phyloP scores from a whole-genome alignment of 1,139 yeast species.

The Geotrichum phurueaensis region DNA sequence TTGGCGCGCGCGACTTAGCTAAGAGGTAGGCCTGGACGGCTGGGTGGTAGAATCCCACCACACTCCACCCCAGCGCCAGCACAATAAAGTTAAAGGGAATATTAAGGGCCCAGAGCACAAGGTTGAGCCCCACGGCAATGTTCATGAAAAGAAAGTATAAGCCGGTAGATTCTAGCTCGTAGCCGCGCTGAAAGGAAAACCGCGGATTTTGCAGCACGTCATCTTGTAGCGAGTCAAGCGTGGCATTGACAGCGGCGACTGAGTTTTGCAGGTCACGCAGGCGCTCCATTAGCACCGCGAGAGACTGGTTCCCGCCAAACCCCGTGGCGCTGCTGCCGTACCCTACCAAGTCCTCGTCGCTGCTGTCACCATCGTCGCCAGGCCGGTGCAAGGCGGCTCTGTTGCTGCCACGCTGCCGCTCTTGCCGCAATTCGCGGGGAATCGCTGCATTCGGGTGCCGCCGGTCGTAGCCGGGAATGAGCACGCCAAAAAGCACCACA shows the following conservation, averaged over 20 bases:
- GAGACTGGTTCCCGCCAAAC: slow-evolving; percentile 13
- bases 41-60: slow-evolving; percentile 65
- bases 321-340: neutral
- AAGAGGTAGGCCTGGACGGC: slow-evolving; percentile 47
- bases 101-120: neutral
- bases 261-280: slow-evolving; percentile 60
- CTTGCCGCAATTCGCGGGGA: neutral
- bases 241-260: slow-evolving; percentile 30
- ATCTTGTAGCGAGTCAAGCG: neutral
- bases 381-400: neutral
- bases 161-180: slow-evolving; percentile 61
- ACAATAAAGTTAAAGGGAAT: neutral
- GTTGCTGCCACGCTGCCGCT: neutral
- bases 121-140: neutral
- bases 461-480: slow-evolving; percentile 65
- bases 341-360: slow-evolving; percentile 4
- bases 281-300: slow-evolving; percentile 39
- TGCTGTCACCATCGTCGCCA: neutral
- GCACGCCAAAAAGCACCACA: slow-evolving; percentile 49
- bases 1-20: slow-evolving; percentile 46
- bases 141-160: slow-evolving; percentile 44
- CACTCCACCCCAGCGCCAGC: slow-evolving; percentile 41
- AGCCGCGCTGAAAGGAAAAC: neutral
- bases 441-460: slow-evolving; percentile 46
- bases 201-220: neutral